phyloP scores from a whole-genome alignment of 192 early-diverging fungal genomes.

The Podila epigama region DNA sequence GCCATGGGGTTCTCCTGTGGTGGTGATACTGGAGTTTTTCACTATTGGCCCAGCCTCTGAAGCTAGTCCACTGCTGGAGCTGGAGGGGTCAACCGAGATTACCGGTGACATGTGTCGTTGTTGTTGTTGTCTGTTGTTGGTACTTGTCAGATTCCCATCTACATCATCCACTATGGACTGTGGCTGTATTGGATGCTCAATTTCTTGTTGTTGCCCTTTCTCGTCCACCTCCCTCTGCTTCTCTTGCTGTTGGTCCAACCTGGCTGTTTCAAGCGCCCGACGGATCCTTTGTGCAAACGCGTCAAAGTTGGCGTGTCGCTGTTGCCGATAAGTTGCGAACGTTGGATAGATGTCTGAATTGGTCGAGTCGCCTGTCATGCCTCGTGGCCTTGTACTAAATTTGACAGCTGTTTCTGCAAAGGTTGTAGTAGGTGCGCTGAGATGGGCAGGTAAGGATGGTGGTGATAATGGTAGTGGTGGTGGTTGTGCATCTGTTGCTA shows the following conservation, averaged over 20 bases:
- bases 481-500: not conserved
- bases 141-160: not conserved
- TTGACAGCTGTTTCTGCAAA: not conserved
- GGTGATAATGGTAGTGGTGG: not conserved
- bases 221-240: not conserved
- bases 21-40: no score
- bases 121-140: not conserved
- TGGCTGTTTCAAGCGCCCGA: conserved; percentile 18
- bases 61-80: no score
- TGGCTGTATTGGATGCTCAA: not conserved
- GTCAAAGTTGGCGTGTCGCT: conserved; percentile 29
- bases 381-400: conserved; percentile 3
- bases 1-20: no score
- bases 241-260: conserved; percentile 1
- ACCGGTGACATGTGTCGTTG: no score
- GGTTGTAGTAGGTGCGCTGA: not conserved
- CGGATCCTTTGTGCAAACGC: conserved; percentile 26
- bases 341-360: conserved; percentile 19
- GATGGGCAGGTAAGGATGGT: not conserved
- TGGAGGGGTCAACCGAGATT: no score
- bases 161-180: not conserved
- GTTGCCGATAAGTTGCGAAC: conserved; percentile 28
- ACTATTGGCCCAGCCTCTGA: no score
- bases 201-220: not conserved
- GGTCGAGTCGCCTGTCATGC: conserved; percentile 5